Evolutionary conservation across 257 asterid species (phyloP), one percentile per base, ranked within the genome.

Genomic region (Ballota nigra): DNA sequence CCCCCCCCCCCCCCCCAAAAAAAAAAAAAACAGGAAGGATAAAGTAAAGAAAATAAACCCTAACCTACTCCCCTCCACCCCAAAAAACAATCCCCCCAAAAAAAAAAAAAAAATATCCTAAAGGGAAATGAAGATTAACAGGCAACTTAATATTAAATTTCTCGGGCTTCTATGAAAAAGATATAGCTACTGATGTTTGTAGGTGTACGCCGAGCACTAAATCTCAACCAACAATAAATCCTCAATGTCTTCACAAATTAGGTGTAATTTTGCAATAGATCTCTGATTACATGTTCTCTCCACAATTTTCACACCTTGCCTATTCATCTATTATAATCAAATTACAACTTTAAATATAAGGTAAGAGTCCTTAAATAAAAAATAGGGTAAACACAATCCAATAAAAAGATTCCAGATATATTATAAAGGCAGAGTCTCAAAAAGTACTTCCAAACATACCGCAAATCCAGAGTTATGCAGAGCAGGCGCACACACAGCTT

Each of bases 381-480:
- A 36, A 5, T 13, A 31, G 45, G 18, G 20, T 47, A 63, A 72
- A 58, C 23, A 33, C 55, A 63, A 58, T 24, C 52, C 65, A 36
- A 51, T 11, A 36, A 49, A 33, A 63, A 33, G 60, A 56, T 19
- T 10, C 45, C 69, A 23, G 40, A 70, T 9, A 62, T 11, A 68
- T 36, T 8, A 28, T 36, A 63, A 34, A 56, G 20, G 40, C 34
- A 40, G 52, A 58, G 8, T 31, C 22, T 5, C 10, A 47, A 52
- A 63, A 63, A 68, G 63, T 68, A 64, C 41, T 59, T 26, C 69
- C 5, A 61, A 57, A 72, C 92, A 66, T 89, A 95, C 99, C 93
- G 99, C 99, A 86, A 95, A 95, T 33, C 99, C 99, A 33, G 97
- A 92, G 83, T 89, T 86, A 83, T 95, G 97, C 77, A 95, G 96